Percentiles rank a stretch among this genome's conserved stretches.
These are phyloP conservation scores for Bifiguratus adelaidae DNA, from an alignment of 192 early-diverging fungal species.

Conservation along the genomic window DNA sequence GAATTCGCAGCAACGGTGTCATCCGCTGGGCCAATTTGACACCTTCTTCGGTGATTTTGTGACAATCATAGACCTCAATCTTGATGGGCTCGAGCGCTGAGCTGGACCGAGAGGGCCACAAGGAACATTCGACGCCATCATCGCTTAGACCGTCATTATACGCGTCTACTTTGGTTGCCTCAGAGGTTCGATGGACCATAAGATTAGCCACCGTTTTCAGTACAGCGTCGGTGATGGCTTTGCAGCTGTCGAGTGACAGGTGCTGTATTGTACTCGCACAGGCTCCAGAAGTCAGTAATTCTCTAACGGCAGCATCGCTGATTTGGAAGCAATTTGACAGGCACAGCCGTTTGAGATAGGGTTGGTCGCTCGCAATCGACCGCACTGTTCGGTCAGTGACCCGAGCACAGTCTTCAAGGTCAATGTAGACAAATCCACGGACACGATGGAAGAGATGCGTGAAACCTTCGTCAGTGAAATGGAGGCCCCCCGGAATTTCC, in stretches of 20 bases:
- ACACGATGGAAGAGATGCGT: conserved; percentile 12
- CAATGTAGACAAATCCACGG: conserved; percentile 9
- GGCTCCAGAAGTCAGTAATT: conserved; percentile 12
- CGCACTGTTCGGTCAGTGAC: conserved; percentile 16
- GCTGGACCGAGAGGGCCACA: background rate
- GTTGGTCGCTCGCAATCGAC: conserved; percentile 14
- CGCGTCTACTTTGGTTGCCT: background rate
- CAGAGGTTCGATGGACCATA: conserved; percentile 7
- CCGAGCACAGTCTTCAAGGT: conserved; percentile 20
- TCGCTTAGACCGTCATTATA: background rate
- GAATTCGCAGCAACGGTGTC: conserved; percentile 22
- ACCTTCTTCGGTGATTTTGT: conserved; percentile 31
- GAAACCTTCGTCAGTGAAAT: conserved; percentile 27
- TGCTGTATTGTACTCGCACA: conserved; percentile 19
- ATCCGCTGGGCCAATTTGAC: conserved; percentile 22
- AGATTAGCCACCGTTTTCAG: conserved; percentile 30
- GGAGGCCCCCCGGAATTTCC: conserved; percentile 29
- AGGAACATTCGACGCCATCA: too few relatives aligned
- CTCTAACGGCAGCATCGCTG: conserved; percentile 16
- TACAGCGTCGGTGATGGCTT: conserved; percentile 25
- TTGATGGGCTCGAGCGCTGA: conserved; percentile 1
- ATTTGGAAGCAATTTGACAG: conserved; percentile 25
- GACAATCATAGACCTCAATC: conserved; percentile 37
- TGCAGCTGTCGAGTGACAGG: conserved; percentile 33
- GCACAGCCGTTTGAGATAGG: conserved; percentile 13